Evolutionary conservation across 306 rosid species (phyloP).

Genomic region (Boehmeria nivea): DNA sequence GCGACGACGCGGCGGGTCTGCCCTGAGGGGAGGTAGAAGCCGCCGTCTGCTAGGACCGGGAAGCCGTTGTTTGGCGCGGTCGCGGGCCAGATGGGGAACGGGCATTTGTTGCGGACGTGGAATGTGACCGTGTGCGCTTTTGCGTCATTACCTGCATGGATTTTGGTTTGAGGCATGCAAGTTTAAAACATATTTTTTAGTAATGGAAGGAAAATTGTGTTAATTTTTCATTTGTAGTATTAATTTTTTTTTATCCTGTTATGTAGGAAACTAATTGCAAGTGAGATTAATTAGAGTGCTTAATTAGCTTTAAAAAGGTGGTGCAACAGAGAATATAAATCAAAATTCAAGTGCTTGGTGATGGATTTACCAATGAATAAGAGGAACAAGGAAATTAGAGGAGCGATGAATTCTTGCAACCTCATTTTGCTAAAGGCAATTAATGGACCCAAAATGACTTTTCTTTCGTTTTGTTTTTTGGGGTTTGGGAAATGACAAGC

Average conservation of each 20-base stretch:
- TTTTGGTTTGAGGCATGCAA: too few relatives aligned
- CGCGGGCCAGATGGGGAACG: conserved; percentile 89
- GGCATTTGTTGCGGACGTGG: conserved; percentile 61
- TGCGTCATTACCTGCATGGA: conserved; percentile 31
- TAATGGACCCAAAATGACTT: background rate
- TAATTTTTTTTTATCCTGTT: too few relatives aligned
- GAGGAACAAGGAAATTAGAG: conserved; percentile 28
- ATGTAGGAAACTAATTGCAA: too few relatives aligned
- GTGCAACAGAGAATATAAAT: too few relatives aligned
- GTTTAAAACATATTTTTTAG: too few relatives aligned
- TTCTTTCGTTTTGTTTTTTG: too few relatives aligned
- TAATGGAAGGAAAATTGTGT: too few relatives aligned
- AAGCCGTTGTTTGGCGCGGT: conserved; percentile 71
- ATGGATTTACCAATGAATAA: background rate
- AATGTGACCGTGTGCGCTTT: conserved; percentile 44
- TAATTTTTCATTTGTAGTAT: too few relatives aligned
- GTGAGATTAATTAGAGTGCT: too few relatives aligned
- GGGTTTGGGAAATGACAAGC: conserved; percentile 10
- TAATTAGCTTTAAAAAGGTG: too few relatives aligned
- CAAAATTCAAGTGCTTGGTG: too few relatives aligned
- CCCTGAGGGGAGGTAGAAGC: conserved; percentile 62
- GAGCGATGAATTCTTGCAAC: conserved; percentile 18
- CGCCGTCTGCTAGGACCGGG: conserved; percentile 71
- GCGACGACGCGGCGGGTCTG: conserved; percentile 36
- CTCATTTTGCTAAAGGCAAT: conserved; percentile 36